Percentiles rank a stretch among this genome's conserved stretches.
Evolutionary conservation across 2,329 filamentous ascomycete species (phyloP).

Genomic region (Diaporthe longicolla): DNA sequence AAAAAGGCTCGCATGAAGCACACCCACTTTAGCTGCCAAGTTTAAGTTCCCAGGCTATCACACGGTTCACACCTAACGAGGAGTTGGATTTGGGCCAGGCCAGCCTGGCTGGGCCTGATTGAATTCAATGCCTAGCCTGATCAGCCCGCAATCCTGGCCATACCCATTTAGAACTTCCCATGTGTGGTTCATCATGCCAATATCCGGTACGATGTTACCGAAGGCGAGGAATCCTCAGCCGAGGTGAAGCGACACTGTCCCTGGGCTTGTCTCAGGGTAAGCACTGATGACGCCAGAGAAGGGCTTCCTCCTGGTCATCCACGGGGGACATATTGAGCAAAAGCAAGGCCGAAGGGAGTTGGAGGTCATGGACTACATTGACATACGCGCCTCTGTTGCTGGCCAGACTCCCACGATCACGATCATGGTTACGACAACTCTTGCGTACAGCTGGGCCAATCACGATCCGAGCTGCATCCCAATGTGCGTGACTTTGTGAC

Average conservation of each 20-base stretch:
- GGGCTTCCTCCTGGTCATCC: constrained; percentile 4
- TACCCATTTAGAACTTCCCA: constrained; percentile 11
- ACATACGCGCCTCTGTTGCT: constrained; percentile 1
- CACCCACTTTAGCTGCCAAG: constrained; percentile 34
- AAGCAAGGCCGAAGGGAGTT: constrained; percentile 21
- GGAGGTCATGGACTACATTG: constrained; percentile 2
- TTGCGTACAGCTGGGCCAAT: constrained; percentile 22
- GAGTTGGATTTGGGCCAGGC: constrained; percentile 18
- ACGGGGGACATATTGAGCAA: constrained; percentile 15
- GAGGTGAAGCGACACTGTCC: constrained; percentile 26
- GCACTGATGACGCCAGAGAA: constrained; percentile 29
- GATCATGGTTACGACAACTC: constrained; percentile 19
- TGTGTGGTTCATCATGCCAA: constrained; percentile 30
- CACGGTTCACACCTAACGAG: constrained; percentile 25
- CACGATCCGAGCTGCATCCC: constrained; percentile 2
- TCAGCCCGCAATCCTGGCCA: constrained; percentile 33
- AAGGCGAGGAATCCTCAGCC: constrained; percentile 23
- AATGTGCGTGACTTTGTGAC: not conserved
- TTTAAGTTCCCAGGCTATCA: constrained; percentile 25
- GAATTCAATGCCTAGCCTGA: constrained; percentile 26
- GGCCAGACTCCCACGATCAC: constrained; percentile 10
- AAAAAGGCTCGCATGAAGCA: constrained; percentile 29
- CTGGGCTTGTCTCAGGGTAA: constrained; percentile 23
- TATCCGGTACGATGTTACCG: constrained; percentile 33
- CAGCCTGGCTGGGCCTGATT: constrained; percentile 10